Evolutionary conservation across 2,329 filamentous ascomycete genomes (phyloP).

Genomic region (Xylaria sp.): DNA sequence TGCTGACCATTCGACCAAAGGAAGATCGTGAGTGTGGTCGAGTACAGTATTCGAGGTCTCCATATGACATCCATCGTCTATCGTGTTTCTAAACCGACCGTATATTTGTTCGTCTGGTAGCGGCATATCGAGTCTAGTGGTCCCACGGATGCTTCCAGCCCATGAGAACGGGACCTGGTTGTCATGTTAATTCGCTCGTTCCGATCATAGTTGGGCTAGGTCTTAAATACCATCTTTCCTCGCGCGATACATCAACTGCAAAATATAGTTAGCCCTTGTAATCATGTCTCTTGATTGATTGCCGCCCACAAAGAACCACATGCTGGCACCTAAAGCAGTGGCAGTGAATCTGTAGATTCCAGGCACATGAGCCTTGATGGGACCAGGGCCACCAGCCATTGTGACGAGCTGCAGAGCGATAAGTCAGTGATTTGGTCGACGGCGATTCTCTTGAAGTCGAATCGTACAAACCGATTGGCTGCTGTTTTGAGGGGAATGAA

Average conservation of each 20-base stretch:
- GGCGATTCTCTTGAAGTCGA: neutral
- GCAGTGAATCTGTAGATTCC: slow-evolving; percentile 84
- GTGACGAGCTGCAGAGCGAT: slow-evolving; percentile 33
- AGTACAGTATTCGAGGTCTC: neutral
- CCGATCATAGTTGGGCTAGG: slow-evolving; percentile 18
- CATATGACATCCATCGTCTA: slow-evolving; percentile 17
- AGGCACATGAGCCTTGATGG: slow-evolving; percentile 59
- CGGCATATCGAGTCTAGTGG: slow-evolving; percentile 67
- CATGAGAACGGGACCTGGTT: slow-evolving; percentile 76
- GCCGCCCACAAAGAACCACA: slow-evolving; percentile 96
- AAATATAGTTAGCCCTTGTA: slow-evolving; percentile 31
- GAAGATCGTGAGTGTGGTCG: slow-evolving; percentile 5
- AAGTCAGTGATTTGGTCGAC: slow-evolving; percentile 1
- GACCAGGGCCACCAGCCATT: slow-evolving; percentile 52
- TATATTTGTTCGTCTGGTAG: slow-evolving; percentile 10
- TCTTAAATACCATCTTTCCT: slow-evolving; percentile 85
- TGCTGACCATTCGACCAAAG: slow-evolving; percentile 22
- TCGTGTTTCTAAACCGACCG: slow-evolving; percentile 5
- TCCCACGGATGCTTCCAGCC: slow-evolving; percentile 98
- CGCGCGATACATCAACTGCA: slow-evolving; percentile 91
- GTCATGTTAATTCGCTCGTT: slow-evolving; percentile 39
- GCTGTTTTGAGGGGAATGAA: neutral
- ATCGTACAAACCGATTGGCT: slow-evolving; percentile 13
- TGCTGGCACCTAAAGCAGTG: slow-evolving; percentile 89
- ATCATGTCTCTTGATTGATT: neutral